Conservation (phyloP, 331 rosid species). For the Telfairia occidentalis region DNA sequence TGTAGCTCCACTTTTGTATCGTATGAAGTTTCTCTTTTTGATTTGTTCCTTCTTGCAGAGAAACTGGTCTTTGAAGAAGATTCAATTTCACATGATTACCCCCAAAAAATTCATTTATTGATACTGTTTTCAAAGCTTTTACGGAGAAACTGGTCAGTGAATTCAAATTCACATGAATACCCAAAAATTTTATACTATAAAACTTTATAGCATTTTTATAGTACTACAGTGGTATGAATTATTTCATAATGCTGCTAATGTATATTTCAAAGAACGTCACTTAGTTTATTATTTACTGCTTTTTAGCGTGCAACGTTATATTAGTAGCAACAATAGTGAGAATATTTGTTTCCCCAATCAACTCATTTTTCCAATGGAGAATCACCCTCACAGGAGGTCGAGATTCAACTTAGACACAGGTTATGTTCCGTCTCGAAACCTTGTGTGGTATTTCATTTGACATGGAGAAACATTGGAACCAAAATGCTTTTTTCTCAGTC, state of each 20-base stretch:
- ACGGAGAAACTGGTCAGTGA: not conserved
- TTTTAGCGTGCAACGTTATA: not conserved
- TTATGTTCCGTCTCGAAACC: not conserved
- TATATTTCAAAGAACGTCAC: not conserved
- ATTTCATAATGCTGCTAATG: not conserved
- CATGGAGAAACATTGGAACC: not conserved
- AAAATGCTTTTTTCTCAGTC: not conserved
- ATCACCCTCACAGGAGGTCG: not conserved
- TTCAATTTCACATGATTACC: not conserved
- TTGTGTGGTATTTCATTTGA: not conserved
- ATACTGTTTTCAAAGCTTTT: not conserved
- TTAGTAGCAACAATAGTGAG: not conserved
- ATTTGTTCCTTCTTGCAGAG: not conserved
- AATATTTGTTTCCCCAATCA: not conserved
- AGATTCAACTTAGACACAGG: not conserved
- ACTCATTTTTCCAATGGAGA: not conserved
- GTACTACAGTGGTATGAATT: no score
- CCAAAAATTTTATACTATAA: no score
- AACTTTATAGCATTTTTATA: no score
- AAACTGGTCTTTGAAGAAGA: not conserved
- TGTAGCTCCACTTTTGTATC: not conserved
- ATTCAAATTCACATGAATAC: not conserved
- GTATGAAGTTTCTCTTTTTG: not conserved
- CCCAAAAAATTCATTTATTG: not conserved
- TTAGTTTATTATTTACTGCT: not conserved